Evolutionary conservation across 2,329 filamentous ascomycete species (phyloP), one percentile per base, ranked within the genome.

Genomic region (Lecanoromycetidae sp.): DNA sequence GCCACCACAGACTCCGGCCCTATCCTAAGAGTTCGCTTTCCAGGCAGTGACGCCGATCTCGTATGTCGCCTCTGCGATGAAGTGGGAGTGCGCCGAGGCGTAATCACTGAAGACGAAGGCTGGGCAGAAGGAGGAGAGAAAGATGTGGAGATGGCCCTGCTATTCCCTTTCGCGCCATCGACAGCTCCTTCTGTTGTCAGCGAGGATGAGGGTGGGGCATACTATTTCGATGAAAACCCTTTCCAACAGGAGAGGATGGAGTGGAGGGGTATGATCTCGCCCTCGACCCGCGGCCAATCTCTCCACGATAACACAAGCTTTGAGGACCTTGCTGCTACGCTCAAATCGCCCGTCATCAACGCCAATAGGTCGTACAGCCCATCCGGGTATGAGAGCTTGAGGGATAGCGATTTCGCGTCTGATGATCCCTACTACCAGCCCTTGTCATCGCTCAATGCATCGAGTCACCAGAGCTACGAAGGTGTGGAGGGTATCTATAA

Each of bases 1-100:
- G 77, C 86, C 45, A 74, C 76, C 30, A 70, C 74, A 27, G 77
- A 77, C 2, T 75, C 77, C n/a, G 44, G 44, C 19, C 34, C 46
- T 10, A 29, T 50, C 0, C 67, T 95, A 3, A 79, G 87, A 27
- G 79, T 96, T 2, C 82, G 87, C 25, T 96, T 98, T 59, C 87
- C 88, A 0, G 91, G 91, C 3, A 88, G 91, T 52, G 90, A 96
- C 58, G 79, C 79, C 0, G 77, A 81, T 13, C 85, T 84, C 0
- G 83, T 94, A 0, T 86, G 94, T 60, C 71, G 74, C 3, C 73
- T 98, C 1, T 95, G 88, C 61, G 79, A 86, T 38, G 91, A 98
- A 61, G 74, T 94, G 9, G 84, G 83, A n/a, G 74, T 98, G 6
- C 78, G 81, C 52, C 75, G 87, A 44, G 91, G 91, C 1, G 68